phyloP scores from a whole-genome alignment of 1,284 basidiomycete species.

The Abortiporus biennis region DNA sequence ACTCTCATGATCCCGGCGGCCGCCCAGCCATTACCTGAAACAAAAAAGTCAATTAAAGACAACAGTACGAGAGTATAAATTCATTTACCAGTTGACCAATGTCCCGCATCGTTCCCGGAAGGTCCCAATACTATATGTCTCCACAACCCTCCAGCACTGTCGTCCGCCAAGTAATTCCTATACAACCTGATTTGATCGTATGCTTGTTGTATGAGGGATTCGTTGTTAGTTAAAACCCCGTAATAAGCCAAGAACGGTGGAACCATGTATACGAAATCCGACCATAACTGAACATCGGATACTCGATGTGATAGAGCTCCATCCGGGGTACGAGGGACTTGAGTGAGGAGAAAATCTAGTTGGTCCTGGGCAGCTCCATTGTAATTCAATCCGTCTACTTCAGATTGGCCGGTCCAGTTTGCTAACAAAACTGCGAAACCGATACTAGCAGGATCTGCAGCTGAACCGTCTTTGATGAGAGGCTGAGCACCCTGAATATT shows the following conservation, averaged over 20 bases:
- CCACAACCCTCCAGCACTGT: slow-evolving; percentile 50
- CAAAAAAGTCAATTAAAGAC: neutral
- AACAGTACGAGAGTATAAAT: neutral
- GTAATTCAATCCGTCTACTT: slow-evolving; percentile 43
- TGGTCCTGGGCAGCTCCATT: slow-evolving; percentile 64
- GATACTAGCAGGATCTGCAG: slow-evolving; percentile 77
- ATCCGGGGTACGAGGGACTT: slow-evolving; percentile 61
- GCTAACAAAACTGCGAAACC: slow-evolving; percentile 79
- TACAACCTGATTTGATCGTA: slow-evolving; percentile 81
- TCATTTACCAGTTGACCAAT: slow-evolving; percentile 68
- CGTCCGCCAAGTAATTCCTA: slow-evolving; percentile 54
- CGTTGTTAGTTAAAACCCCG: slow-evolving; percentile 65
- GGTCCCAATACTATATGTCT: slow-evolving; percentile 58
- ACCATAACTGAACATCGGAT: slow-evolving; percentile 67
- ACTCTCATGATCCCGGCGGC: slow-evolving; percentile 85
- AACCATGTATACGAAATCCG: slow-evolving; percentile 82
- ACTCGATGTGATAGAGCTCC: slow-evolving; percentile 81
- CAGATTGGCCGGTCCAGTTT: slow-evolving; percentile 50
- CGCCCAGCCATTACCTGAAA: slow-evolving; percentile 78
- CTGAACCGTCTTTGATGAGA: slow-evolving; percentile 51
- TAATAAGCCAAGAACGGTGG: slow-evolving; percentile 93
- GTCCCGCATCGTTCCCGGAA: slow-evolving; percentile 44
- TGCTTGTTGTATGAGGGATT: slow-evolving; percentile 60
- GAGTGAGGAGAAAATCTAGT: slow-evolving; percentile 61
- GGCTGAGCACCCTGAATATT: slow-evolving; percentile 42